Base-by-base conservation (phyloP, 805 yeast genomes). In the Wickerhamiella bombiphila region DNA sequence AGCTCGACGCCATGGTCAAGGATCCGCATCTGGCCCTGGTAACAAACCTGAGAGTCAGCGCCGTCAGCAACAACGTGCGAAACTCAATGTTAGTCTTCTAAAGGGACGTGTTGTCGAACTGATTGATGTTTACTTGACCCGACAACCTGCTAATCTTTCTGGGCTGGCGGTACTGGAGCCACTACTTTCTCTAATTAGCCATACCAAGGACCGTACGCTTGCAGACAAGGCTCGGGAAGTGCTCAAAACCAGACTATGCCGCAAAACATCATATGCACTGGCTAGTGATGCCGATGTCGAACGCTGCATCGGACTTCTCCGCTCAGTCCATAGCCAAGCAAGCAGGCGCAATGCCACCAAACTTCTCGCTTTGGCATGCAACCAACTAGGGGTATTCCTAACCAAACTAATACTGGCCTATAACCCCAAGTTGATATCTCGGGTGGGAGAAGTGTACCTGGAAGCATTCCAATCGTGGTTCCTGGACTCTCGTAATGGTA, bases 101-200 rank as follows among this genome's bases (percentile, higher is more conserved):
- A 88, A 88, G 52, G 72, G 70, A 46, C 65, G 94, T 39, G 69
- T 83, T 5, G 59, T 88, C 36, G 95, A 86, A 49, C 62, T 88
- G 51, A 52, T 88, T 17, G 93, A 81, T 18, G 59, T 69, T 4
- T 82, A 70, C 49, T 59, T 64, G 42, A 70, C 67, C 45, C 52
- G 52, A 24, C 68, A 67, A 50, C 67, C 66, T 34, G 50, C 44
- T 37, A 55, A 47, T 22, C 25, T 40, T 9, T 22, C 22, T 3
- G 48, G 53, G 13, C 52, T 69, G 39, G 59, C 61, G 38, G 42
- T 76, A 43, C 56, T 75, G 3, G 52, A 61, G 21, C 82, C 86
- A 2, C 56, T 83, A 42, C 54, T 82, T 32, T 60, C 60, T 17
- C 63, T 81, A 42, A 70, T 85, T 46, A 66, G 68, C 35, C 57